These are phyloP conservation scores for Vitis riparia DNA, from an alignment of 164 flowering plant species.

Conservation along the genomic window DNA sequence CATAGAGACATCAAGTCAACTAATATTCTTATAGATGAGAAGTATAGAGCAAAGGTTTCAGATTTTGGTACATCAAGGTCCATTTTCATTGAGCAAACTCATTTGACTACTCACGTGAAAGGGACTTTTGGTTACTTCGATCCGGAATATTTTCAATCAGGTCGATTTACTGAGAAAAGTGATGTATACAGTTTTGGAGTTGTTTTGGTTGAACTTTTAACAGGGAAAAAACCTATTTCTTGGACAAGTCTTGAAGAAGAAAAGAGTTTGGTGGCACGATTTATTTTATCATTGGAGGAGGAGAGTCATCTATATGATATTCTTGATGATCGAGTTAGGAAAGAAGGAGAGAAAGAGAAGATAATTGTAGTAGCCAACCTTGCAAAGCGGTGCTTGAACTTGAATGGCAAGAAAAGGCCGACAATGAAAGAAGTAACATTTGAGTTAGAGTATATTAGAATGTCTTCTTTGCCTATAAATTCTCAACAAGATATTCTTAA, in stretches of 20 bases:
- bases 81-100: not conserved
- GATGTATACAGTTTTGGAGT: conserved; percentile 11
- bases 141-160: conserved; percentile 5
- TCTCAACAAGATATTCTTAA: too few relatives aligned
- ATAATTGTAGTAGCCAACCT: too few relatives aligned
- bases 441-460: not conserved
- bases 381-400: too few relatives aligned
- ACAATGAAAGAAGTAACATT: too few relatives aligned
- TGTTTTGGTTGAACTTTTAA: conserved; percentile 8
- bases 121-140: conserved; percentile 6
- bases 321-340: too few relatives aligned
- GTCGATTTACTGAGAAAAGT: conserved; percentile 5
- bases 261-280: not conserved
- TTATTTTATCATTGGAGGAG: not conserved
- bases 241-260: not conserved
- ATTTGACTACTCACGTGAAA: conserved; percentile 1
- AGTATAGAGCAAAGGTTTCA: conserved; percentile 4
- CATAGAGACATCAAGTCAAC: too few relatives aligned
- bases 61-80: conserved; percentile 7
- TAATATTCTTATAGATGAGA: not conserved
- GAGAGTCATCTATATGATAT: too few relatives aligned
- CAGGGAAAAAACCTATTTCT: conserved; percentile 2
- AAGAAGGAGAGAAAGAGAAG: too few relatives aligned
- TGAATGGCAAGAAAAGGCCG: too few relatives aligned
- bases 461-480: too few relatives aligned